Conservation (phyloP, 768 basidiomycete species). For the Suillus brevipes region DNA sequence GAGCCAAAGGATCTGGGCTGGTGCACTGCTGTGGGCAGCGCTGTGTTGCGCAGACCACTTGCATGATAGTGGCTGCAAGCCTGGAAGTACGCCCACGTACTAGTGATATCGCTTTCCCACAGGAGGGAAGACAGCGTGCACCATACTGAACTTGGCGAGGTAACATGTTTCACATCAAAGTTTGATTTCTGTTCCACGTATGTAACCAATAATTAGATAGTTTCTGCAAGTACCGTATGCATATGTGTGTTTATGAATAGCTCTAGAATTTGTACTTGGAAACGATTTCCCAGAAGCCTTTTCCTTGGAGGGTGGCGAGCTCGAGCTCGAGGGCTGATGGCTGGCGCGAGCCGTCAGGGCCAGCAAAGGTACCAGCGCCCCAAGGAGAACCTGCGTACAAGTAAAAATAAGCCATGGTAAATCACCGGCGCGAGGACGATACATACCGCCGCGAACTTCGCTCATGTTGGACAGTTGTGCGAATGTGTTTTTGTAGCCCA, state of each 20-base stretch:
- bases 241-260: not conserved
- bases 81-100: not conserved
- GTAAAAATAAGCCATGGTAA: slow-evolving; percentile 5
- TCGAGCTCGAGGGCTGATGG: slow-evolving; percentile 52
- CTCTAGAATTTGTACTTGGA: slow-evolving; percentile 36
- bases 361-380: slow-evolving; percentile 70
- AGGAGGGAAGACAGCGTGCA: not conserved
- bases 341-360: slow-evolving; percentile 44
- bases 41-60: not conserved
- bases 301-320: slow-evolving; percentile 53
- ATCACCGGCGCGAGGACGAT: not conserved
- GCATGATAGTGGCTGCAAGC: not conserved
- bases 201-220: not conserved
- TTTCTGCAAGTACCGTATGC: not conserved
- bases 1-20: not conserved
- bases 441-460: slow-evolving; percentile 61
- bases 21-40: not conserved
- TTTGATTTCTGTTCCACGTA: not conserved
- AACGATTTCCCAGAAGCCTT: slow-evolving; percentile 48
- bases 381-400: slow-evolving; percentile 60
- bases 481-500: slow-evolving; percentile 62
- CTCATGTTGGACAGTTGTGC: slow-evolving; percentile 40
- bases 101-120: not conserved
- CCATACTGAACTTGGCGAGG: not conserved
- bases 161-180: not conserved